Evolutionary conservation across 768 basidiomycete genomes (phyloP), one percentile per base, ranked within the genome.

Genomic region (Mycena alexandri): DNA sequence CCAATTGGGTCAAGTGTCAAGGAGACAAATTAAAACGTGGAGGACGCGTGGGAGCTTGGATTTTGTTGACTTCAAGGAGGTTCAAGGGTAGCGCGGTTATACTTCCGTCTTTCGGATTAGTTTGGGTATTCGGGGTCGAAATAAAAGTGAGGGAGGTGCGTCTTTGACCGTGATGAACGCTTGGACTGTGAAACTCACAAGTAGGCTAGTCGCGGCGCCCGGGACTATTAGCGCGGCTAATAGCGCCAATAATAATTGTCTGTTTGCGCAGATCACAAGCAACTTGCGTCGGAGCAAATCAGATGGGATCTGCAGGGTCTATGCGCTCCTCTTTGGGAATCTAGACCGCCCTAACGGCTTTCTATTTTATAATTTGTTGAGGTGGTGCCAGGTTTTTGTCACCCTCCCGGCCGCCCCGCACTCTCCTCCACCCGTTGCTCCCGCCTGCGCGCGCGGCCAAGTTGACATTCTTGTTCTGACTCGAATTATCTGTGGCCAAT

Each of bases 251-350:
- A 67, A 74, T 75, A 63, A 61, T 62, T 24, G 61, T 61, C 29
- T 29, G 41, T 42, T 42, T 61, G 19, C 48, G 48, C 38, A 65
- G 33, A 64, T 64, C 63, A 64, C 55, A 24, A 56, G 54, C 56
- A 63, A 56, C 29, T 57, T 57, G 25, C 48, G 56, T 56, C 42
- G 50, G 41, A 42, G 50, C 33, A 38, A 75, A 75, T 72, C 64
- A 79, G 75, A 80, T 75, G 72, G 72, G 79, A 82, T 81, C 79
- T 81, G 70, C 76, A 79, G 76, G 72, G 79, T 75, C 77, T 73
- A 48, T 48, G 55, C 67, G 65, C 74, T 71, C 74, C 70, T 69
- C 75, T 81, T 76, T 63, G 70, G 76, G 75, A 72, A 73, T 76
- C 75, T 83, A 78, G 79, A 77, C 76, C 74, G 70, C 72, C 71